Conservation (phyloP, 2,329 filamentous ascomycete genomes). For the Neoarthrinium moseri region DNA sequence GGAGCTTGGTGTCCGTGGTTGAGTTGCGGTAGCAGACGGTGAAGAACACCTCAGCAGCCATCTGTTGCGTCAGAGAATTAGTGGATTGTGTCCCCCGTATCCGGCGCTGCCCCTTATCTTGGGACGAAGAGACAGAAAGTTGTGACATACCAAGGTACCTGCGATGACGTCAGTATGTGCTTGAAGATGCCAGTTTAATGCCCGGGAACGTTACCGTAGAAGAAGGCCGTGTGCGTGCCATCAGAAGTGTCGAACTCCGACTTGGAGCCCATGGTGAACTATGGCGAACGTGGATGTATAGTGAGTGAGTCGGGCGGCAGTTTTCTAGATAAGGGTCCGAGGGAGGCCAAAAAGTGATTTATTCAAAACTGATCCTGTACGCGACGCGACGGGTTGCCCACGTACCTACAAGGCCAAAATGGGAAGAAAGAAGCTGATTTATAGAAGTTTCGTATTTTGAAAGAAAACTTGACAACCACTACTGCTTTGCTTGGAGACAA, state of each 20-base stretch:
- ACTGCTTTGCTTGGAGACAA: too few relatives aligned
- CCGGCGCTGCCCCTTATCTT: neutral
- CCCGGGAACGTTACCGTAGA: conserved; percentile 47
- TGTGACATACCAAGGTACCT: conserved; percentile 37
- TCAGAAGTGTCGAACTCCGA: conserved; percentile 13
- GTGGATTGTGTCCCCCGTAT: too few relatives aligned
- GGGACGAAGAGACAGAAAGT: neutral
- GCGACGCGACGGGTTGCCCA: too few relatives aligned
- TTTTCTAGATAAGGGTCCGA: too few relatives aligned
- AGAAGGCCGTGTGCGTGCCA: conserved; percentile 45
- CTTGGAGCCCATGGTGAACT: conserved; percentile 11
- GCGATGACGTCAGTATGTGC: conserved; percentile 20
- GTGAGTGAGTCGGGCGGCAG: too few relatives aligned
- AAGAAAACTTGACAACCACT: too few relatives aligned
- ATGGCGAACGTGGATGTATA: neutral
- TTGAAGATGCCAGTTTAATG: neutral
- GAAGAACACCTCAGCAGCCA: conserved; percentile 85
- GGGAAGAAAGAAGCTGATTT: too few relatives aligned
- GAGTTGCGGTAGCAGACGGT: conserved; percentile 72
- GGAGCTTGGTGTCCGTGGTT: conserved; percentile 40
- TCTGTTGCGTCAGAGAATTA: conserved; percentile 37
- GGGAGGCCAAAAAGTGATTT: too few relatives aligned
- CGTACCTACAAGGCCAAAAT: too few relatives aligned
- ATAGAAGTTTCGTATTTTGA: too few relatives aligned
- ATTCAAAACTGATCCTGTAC: too few relatives aligned